Evolutionary conservation across 2,329 filamentous ascomycete genomes (phyloP), one percentile per base, ranked within the genome.

Genomic region (Ceratocystis ficicola): DNA sequence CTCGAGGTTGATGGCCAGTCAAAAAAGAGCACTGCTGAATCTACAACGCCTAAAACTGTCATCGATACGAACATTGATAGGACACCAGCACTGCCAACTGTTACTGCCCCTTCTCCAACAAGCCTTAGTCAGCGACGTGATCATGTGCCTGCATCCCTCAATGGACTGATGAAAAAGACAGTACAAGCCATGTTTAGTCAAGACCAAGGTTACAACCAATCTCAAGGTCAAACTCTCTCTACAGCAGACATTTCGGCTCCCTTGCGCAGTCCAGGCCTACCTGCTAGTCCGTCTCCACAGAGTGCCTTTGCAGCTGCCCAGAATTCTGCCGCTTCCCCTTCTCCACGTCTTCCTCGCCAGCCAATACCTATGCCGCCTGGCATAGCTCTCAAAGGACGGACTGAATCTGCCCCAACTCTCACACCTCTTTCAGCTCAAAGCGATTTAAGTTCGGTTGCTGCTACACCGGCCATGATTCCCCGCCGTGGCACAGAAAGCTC

Each of bases 331-430:
- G 55, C 55, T 36, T n/a, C 17, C 7, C 55, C 55, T 17, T 89
- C 88, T 5, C 87, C 90, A 5, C 85, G 89, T 70, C 83, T 87
- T 61, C 86, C 88, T 41, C 85, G 88, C 70, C 85, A 89, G 70
- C 83, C 87, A 1, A 86, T 89, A 59, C 87, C 88, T 2, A 76
- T 91, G 44, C 86, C 88, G 20, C 85, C 86, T 25, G 55, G 55
- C 20, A 59, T 59, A 30, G 55, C 28, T 17, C 55, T 59, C 28
- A 59, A 59, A 20, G 55, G 55, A 32, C 55, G 55, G 7, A 59
- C 55, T 17, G 55, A 59, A 36, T 59, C 55, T 17, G 55, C 55
- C 17, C 55, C 55, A n/a, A 59, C 28, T 8, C 36, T 22, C n/a
- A 64, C 60, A n/a, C 50, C 57, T 5, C 68, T 76, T 20, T 71